Evolutionary conservation across 352 stramenopile species (phyloP), one percentile per base, ranked within the genome.

Genomic region (Aphanomyces cochlioides): DNA sequence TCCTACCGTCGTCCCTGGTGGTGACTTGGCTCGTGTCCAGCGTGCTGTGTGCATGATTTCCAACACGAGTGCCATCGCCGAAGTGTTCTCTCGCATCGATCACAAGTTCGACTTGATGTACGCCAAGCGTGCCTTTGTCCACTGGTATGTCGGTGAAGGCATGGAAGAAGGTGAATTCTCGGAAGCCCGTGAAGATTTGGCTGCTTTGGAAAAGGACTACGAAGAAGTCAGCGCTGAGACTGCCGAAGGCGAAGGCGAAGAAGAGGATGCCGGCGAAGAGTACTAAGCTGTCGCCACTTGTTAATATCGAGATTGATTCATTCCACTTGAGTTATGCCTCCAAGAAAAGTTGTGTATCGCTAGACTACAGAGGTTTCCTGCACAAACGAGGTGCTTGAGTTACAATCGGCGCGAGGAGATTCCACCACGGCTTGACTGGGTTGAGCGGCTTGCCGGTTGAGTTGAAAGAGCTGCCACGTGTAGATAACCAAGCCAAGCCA

Each of bases 51-150:
- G 95, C 83, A 99, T 99, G 95, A 97, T 99, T 78, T 97, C 95
- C 64, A 99, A 99, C 90, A 99, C 95, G 59, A 99, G 95, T 40
- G 97, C 97, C 66, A 99, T 99, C 77, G 96, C 95, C 56, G 97
- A 99, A 79, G 97, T 98, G 37, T 97, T 99, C 69, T 97, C 85
- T 7, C 92, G 97, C 70, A 98, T 99, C 75, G 96, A 99, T 73
- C 95, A 99, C 90, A 99, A 99, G 90, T 99, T 99, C 80, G 96
- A 99, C 78, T 83, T 99, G 58, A 99, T 99, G 97, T 99, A 99
- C 83, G 95, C 95, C 72, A 99, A 99, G 88, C 95, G 97, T 84
- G 97, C 97, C 58, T 99, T 99, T 76, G 96, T 99, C 69, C 96
- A 99, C 87, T 99, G 97, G 97, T 98, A 99, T 74, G 96, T 99